Base-by-base conservation (phyloP, 306 rosid species). In the Hippophae tibetana region DNA sequence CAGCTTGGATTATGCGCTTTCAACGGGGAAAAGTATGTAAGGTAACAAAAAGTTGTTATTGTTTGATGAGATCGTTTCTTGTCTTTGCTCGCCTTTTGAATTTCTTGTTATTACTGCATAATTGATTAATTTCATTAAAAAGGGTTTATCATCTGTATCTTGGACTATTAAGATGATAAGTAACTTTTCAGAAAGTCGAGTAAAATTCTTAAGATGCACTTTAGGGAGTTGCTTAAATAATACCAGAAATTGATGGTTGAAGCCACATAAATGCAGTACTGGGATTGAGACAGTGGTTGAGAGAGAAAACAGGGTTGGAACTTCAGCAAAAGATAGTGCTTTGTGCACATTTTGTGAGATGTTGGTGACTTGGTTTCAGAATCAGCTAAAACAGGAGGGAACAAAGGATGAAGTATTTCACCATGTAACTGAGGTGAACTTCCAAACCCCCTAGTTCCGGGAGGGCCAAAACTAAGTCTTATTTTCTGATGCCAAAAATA, bases 321-420 rank as follows among this genome's bases (percentile, higher is more conserved):
- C 62, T 25, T 56, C 81, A 8, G 86, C 56, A 45, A 52, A 56
- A 47, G 77, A 79, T 41, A 63, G 61, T 49, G 63, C 78, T 61
- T 55, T 78, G 63, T 89, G 97, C 71, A 56, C 79, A 56, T 73
- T 83, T 67, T 89, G 97, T 71, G 81, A 86, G 70, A 80, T 84
- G 90, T 74, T 78, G 56, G 95, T 86, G 62, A 42, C 81, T 70
- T 89, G 97, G 97, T 48, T 81, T 54, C 95, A 76, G 82, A 86
- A 82, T 79, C 89, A 83, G 65, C 80, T 89, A 1, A 81, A 60
- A 57, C 87, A 71, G 63, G 50, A 76, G 65, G 68, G 60, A 46
- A 78, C 89, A 64, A 86, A 89, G 69, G 95, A 86, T 12, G 72
- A 41, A 64, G 77, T 85, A 53, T 66, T 89, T 23, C 8, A 65